A percentile compares a stretch with the other conserved stretches of the same genome.
These are phyloP conservation scores for Casuarina cunninghamiana DNA, from an alignment of 306 rosid genomes.

Conservation along the genomic window DNA sequence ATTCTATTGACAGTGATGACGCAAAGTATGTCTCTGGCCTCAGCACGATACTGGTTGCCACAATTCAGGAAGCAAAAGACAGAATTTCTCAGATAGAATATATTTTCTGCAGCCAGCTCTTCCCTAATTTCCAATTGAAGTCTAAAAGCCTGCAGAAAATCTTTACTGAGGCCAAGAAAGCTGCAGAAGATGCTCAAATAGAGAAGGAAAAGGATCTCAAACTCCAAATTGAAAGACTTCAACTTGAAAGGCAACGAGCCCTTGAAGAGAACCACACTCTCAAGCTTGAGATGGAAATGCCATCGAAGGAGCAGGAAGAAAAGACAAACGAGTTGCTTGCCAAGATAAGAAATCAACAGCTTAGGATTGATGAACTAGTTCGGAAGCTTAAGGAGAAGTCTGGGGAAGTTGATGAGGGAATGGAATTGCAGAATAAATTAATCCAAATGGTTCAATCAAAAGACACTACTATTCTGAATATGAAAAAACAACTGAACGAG, in stretches of 20 bases:
- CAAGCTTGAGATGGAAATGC: slow-evolving; percentile 40
- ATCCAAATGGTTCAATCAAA: slow-evolving; percentile 43
- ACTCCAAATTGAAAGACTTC: slow-evolving; percentile 36
- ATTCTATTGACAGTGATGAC: slow-evolving; percentile 35
- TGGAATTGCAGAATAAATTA: slow-evolving; percentile 47
- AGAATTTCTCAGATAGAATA: slow-evolving; percentile 74
- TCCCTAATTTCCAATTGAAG: slow-evolving; percentile 56
- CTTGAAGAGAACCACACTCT: slow-evolving; percentile 45
- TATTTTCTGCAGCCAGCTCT: slow-evolving; percentile 72
- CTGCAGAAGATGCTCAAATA: slow-evolving; percentile 39
- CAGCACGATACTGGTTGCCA: slow-evolving; percentile 79
- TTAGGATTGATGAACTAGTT: slow-evolving; percentile 43
- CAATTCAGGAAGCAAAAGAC: slow-evolving; percentile 82
- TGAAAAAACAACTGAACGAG: slow-evolving; percentile 38
- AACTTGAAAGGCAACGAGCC: slow-evolving; percentile 34
- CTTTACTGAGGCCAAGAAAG: slow-evolving; percentile 35
- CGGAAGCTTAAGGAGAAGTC: slow-evolving; percentile 33
- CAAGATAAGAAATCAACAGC: slow-evolving; percentile 27
- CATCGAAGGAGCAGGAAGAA: slow-evolving; percentile 28
- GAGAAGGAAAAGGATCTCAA: slow-evolving; percentile 42
- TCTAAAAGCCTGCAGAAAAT: slow-evolving; percentile 35
- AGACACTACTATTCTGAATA: slow-evolving; percentile 31
- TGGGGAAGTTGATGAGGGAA: slow-evolving; percentile 47
- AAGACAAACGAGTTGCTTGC: slow-evolving; percentile 26
- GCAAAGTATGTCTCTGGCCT: slow-evolving; percentile 51